Evolutionary conservation across 148 eudicot genomes (phyloP), one percentile per base, ranked within the genome.

Genomic region (Rhododendron simsii): DNA sequence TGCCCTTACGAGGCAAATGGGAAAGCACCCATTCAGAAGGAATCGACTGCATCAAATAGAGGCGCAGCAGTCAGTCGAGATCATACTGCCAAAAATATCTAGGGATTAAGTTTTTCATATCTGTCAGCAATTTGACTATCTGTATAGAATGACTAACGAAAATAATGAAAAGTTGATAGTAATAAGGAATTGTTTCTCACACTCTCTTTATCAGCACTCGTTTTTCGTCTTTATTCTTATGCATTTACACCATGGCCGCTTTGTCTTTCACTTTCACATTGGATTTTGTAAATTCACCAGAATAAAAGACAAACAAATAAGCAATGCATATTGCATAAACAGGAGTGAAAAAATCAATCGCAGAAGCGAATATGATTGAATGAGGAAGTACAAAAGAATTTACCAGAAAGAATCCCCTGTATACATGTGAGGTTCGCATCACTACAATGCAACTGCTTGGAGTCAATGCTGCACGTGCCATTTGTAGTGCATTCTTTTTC

Each of bases 321-420:
- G 50, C 11, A 2, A n/a, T 67, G 74, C 35, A 26, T 10, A 67
- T 28, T 12, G 74, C 13, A 67, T 61, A 21, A 61, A 61, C 26
- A 21, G 30, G 74, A 67, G 74, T 67, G 4, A 3, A 10, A 65
- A 67, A 67, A 67, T 26, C 13, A 10, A n/a, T 67, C 15, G 5
- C 6, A 3, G 12, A 7, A 26, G 28, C 3, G 67, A 23, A 53
- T 9, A 47, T 47, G 50, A 47, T 47, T 47, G 50, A 47, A 33
- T 63, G 2, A 3, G 23, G 59, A 26, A 55, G 21, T 35, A 83
- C 78, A 78, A 6, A 13, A 44, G 44, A 71, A 23, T 10, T 90
- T 86, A 92, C 93, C 93, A 91, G 90, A 83, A 85, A 87, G 86
- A 90, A 93, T 71, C 87, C 85, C 76, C 51, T 90, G 87, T 88